Conservation (phyloP, 441 rosid genomes). For the Cnidoscolus chayamansa region DNA sequence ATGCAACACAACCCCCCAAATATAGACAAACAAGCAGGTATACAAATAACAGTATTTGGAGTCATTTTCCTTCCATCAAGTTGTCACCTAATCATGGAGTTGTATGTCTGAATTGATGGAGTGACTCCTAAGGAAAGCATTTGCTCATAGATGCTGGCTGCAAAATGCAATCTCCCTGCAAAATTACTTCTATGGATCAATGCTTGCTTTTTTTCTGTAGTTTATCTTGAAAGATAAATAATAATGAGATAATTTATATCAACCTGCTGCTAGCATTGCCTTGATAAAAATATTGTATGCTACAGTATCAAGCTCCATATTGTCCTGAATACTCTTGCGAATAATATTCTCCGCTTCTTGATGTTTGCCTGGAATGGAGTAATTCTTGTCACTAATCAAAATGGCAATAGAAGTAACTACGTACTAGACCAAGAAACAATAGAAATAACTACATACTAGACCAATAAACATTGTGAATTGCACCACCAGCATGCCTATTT, state of each 20-base stretch:
- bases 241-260: constrained; percentile 15
- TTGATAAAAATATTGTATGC: constrained; percentile 79
- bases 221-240: constrained; percentile 8
- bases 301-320: constrained; percentile 66
- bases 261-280: constrained; percentile 89
- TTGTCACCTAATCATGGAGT: constrained; percentile 72
- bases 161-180: constrained; percentile 65
- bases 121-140: constrained; percentile 55
- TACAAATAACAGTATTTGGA: background rate
- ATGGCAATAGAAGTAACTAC: constrained; percentile 1
- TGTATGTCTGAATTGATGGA: constrained; percentile 69
- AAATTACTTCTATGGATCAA: constrained; percentile 20
- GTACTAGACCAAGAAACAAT: background rate
- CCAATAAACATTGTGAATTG: background rate
- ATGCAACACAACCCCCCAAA: constrained; percentile 14
- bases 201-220: constrained; percentile 12
- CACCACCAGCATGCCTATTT: background rate
- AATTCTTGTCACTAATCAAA: constrained; percentile 19
- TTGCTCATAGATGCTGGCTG: constrained; percentile 54
- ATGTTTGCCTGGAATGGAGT: constrained; percentile 56
- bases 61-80: constrained; percentile 16
- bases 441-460: background rate
- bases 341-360: constrained; percentile 57
- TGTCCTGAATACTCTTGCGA: constrained; percentile 37
- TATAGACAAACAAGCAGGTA: background rate